These are phyloP conservation scores for Magnolia changhungtana DNA, from an alignment of 164 flowering plant species.

Conservation along the genomic window DNA sequence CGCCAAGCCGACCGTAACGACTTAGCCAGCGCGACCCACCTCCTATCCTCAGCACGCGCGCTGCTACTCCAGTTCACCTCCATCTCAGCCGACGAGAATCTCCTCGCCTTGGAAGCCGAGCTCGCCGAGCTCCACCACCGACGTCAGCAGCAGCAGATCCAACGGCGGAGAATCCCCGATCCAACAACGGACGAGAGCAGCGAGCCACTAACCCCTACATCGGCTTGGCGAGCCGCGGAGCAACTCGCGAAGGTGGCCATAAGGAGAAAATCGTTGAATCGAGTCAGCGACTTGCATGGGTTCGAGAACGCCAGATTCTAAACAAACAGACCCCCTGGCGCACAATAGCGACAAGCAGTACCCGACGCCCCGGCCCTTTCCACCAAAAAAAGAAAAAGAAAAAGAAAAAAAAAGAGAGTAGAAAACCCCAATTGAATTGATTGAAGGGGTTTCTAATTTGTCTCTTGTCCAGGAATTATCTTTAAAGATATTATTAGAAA, in stretches of 20 bases:
- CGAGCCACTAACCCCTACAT: constrained; percentile 87
- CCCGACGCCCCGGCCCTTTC: constrained; percentile 26
- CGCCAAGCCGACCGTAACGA: constrained; percentile 53
- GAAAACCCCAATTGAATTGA: background rate
- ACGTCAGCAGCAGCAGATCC: constrained; percentile 25
- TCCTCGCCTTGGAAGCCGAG: constrained; percentile 55
- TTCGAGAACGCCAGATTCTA: constrained; percentile 95
- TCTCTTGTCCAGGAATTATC: constrained; percentile 1
- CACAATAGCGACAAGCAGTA: constrained; percentile 24
- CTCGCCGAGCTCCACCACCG: constrained; percentile 59
- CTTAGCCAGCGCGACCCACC: constrained; percentile 47
- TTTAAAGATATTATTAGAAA: background rate
- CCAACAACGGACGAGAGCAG: constrained; percentile 49
- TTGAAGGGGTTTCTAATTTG: constrained; percentile 6
- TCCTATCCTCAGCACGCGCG: constrained; percentile 67
- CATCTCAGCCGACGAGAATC: constrained; percentile 43
- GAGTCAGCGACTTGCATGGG: constrained; percentile 90
- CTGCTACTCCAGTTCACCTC: constrained; percentile 41
- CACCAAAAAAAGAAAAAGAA: background rate
- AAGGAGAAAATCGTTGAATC: constrained; percentile 70
- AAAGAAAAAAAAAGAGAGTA: background rate
- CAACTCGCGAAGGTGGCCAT: constrained; percentile 78
- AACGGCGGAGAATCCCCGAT: constrained; percentile 27
- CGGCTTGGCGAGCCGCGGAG: constrained; percentile 98
- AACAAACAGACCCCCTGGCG: constrained; percentile 9